Conservation (phyloP, 1,284 basidiomycete species). For the Pascua sp. region DNA sequence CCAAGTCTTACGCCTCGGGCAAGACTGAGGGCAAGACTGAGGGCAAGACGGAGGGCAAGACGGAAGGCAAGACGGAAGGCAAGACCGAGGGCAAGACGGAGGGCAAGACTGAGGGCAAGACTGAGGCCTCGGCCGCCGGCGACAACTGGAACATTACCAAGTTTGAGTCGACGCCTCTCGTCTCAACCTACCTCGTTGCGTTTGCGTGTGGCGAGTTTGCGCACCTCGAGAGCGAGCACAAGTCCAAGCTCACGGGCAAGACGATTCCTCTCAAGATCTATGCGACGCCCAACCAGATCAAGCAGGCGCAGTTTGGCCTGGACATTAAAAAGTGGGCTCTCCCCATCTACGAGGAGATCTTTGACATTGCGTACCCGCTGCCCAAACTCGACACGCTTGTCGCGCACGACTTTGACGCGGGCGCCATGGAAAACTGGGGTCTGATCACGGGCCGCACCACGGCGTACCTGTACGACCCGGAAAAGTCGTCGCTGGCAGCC, state of each 20-base stretch:
- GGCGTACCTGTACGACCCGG: constrained; percentile 76
- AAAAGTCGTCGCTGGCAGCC: constrained; percentile 68
- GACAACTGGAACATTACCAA: constrained; percentile 70
- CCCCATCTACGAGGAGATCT: constrained; percentile 89
- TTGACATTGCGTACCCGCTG: constrained; percentile 84
- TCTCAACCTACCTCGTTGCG: constrained; percentile 89
- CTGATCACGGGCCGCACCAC: constrained; percentile 86
- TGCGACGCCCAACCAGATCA: constrained; percentile 81
- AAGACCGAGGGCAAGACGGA: constrained; percentile 25
- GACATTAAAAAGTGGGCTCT: constrained; percentile 84
- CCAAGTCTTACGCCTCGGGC: constrained; percentile 24
- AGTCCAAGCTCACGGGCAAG: constrained; percentile 75
- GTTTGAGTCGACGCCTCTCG: constrained; percentile 71
- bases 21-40: constrained; percentile 48
- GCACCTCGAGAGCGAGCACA: constrained; percentile 70
- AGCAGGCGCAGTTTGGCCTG: constrained; percentile 65
- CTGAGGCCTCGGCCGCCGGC: constrained; percentile 30
- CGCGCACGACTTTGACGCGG: constrained; percentile 83
- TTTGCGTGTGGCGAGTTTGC: constrained; percentile 83
- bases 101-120: constrained; percentile 43
- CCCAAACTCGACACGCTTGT: constrained; percentile 86
- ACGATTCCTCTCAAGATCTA: constrained; percentile 81
- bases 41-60: constrained; percentile 44
- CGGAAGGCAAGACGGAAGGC: constrained; percentile 45
- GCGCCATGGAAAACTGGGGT: constrained; percentile 96